Conservation (phyloP, 805 yeast species). For the Danielozyma ontarioensis region DNA sequence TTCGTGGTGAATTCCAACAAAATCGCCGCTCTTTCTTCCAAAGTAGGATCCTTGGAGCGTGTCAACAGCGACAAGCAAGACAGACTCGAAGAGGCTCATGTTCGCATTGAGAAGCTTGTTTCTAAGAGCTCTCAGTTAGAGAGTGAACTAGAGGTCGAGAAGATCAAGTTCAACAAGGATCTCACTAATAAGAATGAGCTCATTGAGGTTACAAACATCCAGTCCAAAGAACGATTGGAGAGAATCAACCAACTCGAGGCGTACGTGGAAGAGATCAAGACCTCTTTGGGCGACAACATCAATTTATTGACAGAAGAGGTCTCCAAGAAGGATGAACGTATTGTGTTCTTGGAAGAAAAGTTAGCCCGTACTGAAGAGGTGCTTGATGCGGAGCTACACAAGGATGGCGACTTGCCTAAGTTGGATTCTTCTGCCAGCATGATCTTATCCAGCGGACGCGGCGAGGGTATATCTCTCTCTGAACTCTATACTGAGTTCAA, state of each 20-base stretch:
- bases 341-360: conserved; percentile 28
- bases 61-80: conserved; percentile 38
- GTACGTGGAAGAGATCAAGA: conserved; percentile 36
- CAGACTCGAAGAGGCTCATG: conserved; percentile 44
- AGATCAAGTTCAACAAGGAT: conserved; percentile 33
- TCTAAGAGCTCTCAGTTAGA: conserved; percentile 15
- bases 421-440: conserved; percentile 55
- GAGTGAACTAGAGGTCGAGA: conserved; percentile 40
- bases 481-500: conserved; percentile 62
- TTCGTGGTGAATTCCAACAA: conserved; percentile 23
- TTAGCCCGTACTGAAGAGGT: conserved; percentile 37
- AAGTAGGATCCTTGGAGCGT: conserved; percentile 18
- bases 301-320: conserved; percentile 24
- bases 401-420: conserved; percentile 35
- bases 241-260: conserved; percentile 53
- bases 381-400: conserved; percentile 32
- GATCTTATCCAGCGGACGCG: conserved; percentile 40
- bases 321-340: conserved; percentile 33
- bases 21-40: conserved; percentile 31
- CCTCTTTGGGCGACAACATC: conserved; percentile 31
- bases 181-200: conserved; percentile 53
- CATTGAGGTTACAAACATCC: conserved; percentile 48
- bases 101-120: conserved; percentile 27
- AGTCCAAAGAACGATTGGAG: conserved; percentile 46
- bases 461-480: conserved; percentile 55